Conservation (phyloP, 2,329 filamentous ascomycete genomes). For the Chrysosporium queenslandicum region DNA sequence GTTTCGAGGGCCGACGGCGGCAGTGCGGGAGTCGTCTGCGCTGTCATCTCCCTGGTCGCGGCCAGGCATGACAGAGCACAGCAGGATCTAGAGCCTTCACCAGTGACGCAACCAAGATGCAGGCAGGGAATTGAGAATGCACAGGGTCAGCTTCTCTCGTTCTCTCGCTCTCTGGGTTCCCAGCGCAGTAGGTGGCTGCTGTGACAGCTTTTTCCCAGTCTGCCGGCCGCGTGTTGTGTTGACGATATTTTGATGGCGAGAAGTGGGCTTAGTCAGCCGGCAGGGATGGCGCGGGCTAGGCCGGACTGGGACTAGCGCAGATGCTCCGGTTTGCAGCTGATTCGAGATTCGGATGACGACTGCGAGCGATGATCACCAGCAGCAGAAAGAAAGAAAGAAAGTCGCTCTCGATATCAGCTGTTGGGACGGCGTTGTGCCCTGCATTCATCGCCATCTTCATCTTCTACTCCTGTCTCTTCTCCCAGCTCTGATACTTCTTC, state of each 20-base stretch:
- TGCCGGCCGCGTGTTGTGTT: too few species aligned
- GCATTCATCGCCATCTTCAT: background rate
- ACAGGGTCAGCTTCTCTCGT: too few species aligned
- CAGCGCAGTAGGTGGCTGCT: too few species aligned
- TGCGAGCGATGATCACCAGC: background rate
- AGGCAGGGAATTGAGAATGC: too few species aligned
- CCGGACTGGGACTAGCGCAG: background rate
- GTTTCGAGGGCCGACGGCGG: slow-evolving; percentile 32
- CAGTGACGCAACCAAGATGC: too few species aligned
- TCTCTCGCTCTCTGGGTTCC: too few species aligned
- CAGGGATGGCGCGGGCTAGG: background rate
- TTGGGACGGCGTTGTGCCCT: too few species aligned
- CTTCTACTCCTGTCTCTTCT: background rate
- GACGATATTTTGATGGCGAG: too few species aligned
- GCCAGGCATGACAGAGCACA: slow-evolving; percentile 11
- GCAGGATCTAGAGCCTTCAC: too few species aligned
- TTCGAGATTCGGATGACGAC: background rate
- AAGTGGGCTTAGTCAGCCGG: background rate
- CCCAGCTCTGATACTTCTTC: background rate
- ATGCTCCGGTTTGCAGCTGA: background rate
- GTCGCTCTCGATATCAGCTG: too few species aligned
- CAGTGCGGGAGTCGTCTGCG: slow-evolving; percentile 38
- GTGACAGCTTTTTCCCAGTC: too few species aligned
- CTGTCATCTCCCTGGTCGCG: slow-evolving; percentile 22
- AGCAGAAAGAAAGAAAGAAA: too few species aligned